Base-by-base conservation (phyloP, 2,329 filamentous ascomycete genomes). In the Neofusicoccum sp. region DNA sequence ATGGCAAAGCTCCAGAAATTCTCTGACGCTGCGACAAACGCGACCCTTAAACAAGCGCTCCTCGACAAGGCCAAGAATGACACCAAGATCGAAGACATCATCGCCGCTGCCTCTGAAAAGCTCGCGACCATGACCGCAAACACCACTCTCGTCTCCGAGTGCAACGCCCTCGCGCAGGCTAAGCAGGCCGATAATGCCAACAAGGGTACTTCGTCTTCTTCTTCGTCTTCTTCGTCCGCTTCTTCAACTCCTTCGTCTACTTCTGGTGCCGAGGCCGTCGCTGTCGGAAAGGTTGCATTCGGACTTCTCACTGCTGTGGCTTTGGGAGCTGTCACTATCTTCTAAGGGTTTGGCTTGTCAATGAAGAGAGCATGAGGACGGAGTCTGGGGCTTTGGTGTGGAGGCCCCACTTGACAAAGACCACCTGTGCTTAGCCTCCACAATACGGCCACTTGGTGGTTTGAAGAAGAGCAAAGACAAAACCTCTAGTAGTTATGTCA, bases 21-120 rank as follows among this genome's bases (percentile, higher is more conserved):
- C 34, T 31, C 31, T 16, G 49, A 54, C 34, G 49, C 49, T 7
- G 22, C 49, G 8, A 39, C 34, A n/a, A 54, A 54, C 49, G n/a
- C 49, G 4, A 54, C 49, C 9, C 49, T 54, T 7, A 54, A 39
- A 34, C 49, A 54, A 39, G 49, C 37, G 49, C 16, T 39, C 16
- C 49, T 54, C 49, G 49, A 22, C 49, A 54, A 54, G 36, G 34
- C 49, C 34, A 54, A 54, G 22, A 54, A 54, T n/a, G 33, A 39
- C 33, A 54, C 49, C 34, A 54, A 39, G 11, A 39, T 54, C n/a
- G 34, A 54, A 11, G 34, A 28, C 16, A 54, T 39, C 34, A 54
- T 54, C 8, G 49, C 49, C 16, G 9, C n/a, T 7, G 49, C 49
- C 4, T 9, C 33, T 4, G 14, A 33, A 7, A 54, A 41, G 34